Conservation (phyloP, 2,329 filamentous ascomycete species). For the Lachnellula willkommii region DNA sequence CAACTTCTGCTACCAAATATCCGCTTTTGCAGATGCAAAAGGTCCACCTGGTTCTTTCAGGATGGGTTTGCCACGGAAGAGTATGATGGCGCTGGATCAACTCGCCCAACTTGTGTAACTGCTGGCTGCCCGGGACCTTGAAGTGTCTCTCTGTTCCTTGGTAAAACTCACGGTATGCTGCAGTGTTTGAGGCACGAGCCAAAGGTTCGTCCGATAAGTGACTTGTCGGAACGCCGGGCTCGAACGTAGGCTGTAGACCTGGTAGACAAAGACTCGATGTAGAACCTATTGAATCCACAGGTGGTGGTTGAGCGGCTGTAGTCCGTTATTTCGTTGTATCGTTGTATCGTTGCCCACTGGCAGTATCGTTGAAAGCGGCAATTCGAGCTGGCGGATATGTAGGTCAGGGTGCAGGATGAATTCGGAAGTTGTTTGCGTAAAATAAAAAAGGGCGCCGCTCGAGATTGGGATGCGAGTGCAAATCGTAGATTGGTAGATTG, state of each 20-base stretch:
- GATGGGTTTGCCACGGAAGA: background rate
- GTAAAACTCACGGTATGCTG: conserved; percentile 19
- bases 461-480: too few relatives aligned
- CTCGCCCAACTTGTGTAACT: background rate
- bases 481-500: background rate
- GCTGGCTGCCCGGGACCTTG: conserved; percentile 1
- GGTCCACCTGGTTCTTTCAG: too few relatives aligned
- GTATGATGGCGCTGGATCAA: background rate
- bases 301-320: background rate
- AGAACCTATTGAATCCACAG: background rate
- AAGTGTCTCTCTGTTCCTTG: conserved; percentile 9
- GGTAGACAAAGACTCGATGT: background rate
- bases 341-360: too few relatives aligned
- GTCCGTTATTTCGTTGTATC: background rate
- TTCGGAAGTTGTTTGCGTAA: too few relatives aligned
- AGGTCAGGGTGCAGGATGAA: too few relatives aligned
- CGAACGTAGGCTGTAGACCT: background rate
- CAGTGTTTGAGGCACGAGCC: conserved; percentile 29
- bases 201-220: conserved; percentile 29
- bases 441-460: too few relatives aligned
- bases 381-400: too few relatives aligned
- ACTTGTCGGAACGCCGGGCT: conserved; percentile 11
- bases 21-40: background rate
- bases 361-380: too few relatives aligned
- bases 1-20: conserved; percentile 6